Evolutionary conservation across 202 grass and related monocot species (phyloP).

Genomic region (Musa balbisiana): DNA sequence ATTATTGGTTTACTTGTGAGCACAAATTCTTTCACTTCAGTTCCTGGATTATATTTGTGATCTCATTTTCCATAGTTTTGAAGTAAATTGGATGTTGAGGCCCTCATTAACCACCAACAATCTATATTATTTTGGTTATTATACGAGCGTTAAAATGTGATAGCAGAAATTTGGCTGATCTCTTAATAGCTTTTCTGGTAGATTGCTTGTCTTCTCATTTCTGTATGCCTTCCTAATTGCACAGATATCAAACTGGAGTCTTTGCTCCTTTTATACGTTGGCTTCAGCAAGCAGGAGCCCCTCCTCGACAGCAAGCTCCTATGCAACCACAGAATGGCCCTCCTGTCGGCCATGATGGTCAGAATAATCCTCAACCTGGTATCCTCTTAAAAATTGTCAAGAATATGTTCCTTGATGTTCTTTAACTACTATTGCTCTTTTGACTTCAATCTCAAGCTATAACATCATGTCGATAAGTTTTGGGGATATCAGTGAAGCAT

Average conservation of each 20-base stretch:
- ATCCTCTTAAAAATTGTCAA: background rate
- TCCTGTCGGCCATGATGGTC: background rate
- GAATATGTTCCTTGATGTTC: background rate
- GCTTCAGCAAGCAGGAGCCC: background rate
- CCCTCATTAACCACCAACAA: background rate
- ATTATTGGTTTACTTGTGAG: conserved; percentile 76
- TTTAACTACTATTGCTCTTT: too few species aligned
- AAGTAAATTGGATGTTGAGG: background rate
- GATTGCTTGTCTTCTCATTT: background rate
- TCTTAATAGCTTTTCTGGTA: too few species aligned
- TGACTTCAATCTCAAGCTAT: background rate
- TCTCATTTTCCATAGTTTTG: background rate
- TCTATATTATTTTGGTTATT: too few species aligned
- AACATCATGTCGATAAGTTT: background rate
- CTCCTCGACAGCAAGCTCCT: background rate
- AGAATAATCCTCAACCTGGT: background rate
- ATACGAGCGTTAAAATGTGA: too few species aligned
- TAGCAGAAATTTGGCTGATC: too few species aligned
- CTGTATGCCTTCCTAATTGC: background rate
- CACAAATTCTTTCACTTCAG: conserved; percentile 11
- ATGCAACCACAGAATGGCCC: background rate
- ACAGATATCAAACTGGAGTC: background rate
- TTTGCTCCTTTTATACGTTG: background rate
- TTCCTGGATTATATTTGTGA: too few species aligned
- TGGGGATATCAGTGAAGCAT: background rate